phyloP scores from a whole-genome alignment of 495 filamentous ascomycete genomes.

The Bryoglossum gracile region DNA sequence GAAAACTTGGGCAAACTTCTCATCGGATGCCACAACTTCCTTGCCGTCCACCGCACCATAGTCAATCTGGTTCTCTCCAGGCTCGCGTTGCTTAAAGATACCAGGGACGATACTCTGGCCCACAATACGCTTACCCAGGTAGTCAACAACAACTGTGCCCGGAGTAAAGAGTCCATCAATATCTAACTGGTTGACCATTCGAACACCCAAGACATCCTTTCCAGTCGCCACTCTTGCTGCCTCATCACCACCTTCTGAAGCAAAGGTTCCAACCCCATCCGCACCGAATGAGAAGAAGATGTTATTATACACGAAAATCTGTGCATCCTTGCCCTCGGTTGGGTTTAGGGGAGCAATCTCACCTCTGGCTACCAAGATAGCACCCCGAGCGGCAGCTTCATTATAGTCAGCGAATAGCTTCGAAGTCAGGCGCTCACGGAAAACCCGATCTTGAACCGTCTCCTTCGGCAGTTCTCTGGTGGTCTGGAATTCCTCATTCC shows the following conservation, averaged over 20 bases:
- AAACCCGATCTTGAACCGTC: conserved; percentile 89
- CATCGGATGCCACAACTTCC: conserved; percentile 84
- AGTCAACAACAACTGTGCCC: conserved; percentile 94
- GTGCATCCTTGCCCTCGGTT: conserved; percentile 83
- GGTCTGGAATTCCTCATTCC: conserved; percentile 99
- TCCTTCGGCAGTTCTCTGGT: conserved; percentile 90
- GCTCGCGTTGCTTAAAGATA: conserved; percentile 97
- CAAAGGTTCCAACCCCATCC: conserved; percentile 96
- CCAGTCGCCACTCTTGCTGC: conserved; percentile 93
- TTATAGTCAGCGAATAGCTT: conserved; percentile 98
- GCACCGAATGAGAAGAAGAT: conserved; percentile 98
- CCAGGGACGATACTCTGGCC: conserved; percentile 98
- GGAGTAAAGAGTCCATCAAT: conserved; percentile 90
- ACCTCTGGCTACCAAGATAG: conserved; percentile 85
- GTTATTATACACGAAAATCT: conserved; percentile 99
- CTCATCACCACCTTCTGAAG: conserved; percentile 92
- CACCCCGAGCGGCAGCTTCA: conserved; percentile 87
- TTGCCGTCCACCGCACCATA: conserved; percentile 98
- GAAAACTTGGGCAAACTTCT: conserved; percentile 77
- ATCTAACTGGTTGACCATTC: conserved; percentile 92
- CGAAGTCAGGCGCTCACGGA: conserved; percentile 84
- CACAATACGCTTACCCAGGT: conserved; percentile 93
- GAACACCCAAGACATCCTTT: conserved; percentile 92
- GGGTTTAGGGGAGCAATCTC: conserved; percentile 97
- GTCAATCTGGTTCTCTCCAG: conserved; percentile 96